Base-by-base conservation (phyloP, 805 yeast genomes). In the Yarrowia sp. region DNA sequence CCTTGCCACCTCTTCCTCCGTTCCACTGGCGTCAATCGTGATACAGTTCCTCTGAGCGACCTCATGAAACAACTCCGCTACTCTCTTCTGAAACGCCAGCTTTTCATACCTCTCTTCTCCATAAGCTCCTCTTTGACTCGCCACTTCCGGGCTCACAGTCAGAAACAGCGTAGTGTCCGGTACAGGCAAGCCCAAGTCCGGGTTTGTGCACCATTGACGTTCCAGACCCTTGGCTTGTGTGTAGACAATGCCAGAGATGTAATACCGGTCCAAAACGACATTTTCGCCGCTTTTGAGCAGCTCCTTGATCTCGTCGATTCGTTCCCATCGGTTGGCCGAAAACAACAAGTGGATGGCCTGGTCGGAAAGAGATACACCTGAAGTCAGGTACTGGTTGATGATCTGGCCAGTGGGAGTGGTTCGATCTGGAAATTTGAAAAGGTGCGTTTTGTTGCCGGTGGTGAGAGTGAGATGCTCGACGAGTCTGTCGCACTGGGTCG, bases 261-360 rank as follows among this genome's bases (percentile, higher is more conserved):
- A 88, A 71, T 93, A 95, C 68, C 99, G 79, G 73, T 95, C 99
- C 65, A 92, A 74, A 0, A 95, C 79, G 0, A 95, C 81, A 62
- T 81, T 80, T 11, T 72, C 73, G 1, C 97, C 97, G 0, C 73
- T 68, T 1, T 75, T 69, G 17, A 92, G 74, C 11, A 77, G 72
- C 0, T 72, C 65, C 10, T 76, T 72, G 5, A 95, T 84, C 4
- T 74, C 73, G 1, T 78, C 74, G 1, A 80, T 82, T 22, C 84
- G 70, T 74, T 95, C 99, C 99, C 99, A 95, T 68, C 99, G 78
- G 71, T 95, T 95, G 1, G 98, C 97, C 69, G 92, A 85, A 74
- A 95, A 95, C 38, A 95, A 77, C 28, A 95, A 78, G 75, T 95
- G 99, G 5, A 92, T 87, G 0, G 96, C 80, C 73, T 91, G 86